phyloP scores from a whole-genome alignment of 2,329 filamentous ascomycete genomes.

The Fusarium nelsonii region DNA sequence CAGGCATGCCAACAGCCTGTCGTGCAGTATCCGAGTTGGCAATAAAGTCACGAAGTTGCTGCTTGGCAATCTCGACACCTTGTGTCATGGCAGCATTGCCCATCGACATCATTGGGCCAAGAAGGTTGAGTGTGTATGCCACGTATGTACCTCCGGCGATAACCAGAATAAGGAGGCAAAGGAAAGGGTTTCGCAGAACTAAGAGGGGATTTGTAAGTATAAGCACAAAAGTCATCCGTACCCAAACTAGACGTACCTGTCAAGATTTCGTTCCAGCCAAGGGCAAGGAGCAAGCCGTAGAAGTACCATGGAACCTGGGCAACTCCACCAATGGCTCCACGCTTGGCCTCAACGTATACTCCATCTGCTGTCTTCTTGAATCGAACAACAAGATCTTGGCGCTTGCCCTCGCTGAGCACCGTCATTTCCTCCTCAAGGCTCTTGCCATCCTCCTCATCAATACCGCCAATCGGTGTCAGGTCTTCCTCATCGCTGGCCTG shows the following conservation, averaged over 20 bases:
- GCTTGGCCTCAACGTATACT: constrained; percentile 97
- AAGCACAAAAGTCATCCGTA: not conserved
- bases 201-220: constrained; percentile 28
- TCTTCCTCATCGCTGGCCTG: constrained; percentile 92
- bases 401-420: constrained; percentile 88
- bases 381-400: constrained; percentile 89
- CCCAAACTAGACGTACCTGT: constrained; percentile 73
- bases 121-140: constrained; percentile 92
- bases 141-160: constrained; percentile 83
- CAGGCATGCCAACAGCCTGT: constrained; percentile 84
- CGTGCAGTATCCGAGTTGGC: constrained; percentile 87
- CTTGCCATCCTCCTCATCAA: constrained; percentile 95
- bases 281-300: constrained; percentile 85
- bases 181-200: constrained; percentile 94
- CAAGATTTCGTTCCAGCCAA: constrained; percentile 99
- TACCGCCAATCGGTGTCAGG: constrained; percentile 86
- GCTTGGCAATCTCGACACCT: constrained; percentile 90
- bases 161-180: constrained; percentile 90
- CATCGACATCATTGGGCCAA: constrained; percentile 97
- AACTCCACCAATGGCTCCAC: constrained; percentile 94
- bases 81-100: constrained; percentile 87
- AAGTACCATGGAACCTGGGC: constrained; percentile 96
- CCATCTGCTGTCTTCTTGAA: constrained; percentile 99
- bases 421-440: constrained; percentile 97
- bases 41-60: constrained; percentile 89